phyloP scores from a whole-genome alignment of 1,284 basidiomycete genomes.

The Ganoderma multipileum region DNA sequence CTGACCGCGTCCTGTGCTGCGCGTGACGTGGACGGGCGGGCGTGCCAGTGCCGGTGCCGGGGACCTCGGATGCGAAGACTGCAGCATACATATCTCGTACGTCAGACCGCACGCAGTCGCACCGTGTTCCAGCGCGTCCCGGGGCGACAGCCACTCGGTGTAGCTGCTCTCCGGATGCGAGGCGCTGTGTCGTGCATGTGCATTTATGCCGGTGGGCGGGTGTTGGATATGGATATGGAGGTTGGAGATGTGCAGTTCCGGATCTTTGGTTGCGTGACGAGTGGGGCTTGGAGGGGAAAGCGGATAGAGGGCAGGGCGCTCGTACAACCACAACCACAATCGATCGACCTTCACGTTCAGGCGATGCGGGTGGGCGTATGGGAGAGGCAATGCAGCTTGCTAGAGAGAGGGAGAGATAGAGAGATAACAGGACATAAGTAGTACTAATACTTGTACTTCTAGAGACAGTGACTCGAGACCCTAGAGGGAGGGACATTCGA shows the following conservation, averaged over 20 bases:
- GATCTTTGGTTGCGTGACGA: background rate
- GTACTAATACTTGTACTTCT: conserved; percentile 15
- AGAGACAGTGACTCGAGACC: background rate
- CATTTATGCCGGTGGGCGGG: background rate
- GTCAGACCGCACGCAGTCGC: too few relatives aligned
- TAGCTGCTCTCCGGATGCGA: background rate
- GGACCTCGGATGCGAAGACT: conserved; percentile 2
- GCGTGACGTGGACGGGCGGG: too few relatives aligned
- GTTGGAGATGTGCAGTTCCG: background rate
- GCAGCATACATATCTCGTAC: background rate
- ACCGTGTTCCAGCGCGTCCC: too few relatives aligned
- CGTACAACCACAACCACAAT: too few relatives aligned
- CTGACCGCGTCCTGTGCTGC: too few relatives aligned
- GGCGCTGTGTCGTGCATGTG: background rate
- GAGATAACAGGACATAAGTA: background rate
- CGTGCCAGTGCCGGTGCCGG: background rate
- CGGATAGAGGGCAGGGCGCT: background rate
- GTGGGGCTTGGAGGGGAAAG: background rate
- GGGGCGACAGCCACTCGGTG: too few relatives aligned
- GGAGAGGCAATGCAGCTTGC: background rate
- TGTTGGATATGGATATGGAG: background rate
- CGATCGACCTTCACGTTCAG: too few relatives aligned
- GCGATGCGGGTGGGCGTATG: background rate
- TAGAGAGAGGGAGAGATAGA: background rate
- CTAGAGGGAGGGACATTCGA: background rate